Evolutionary conservation across 148 eudicot genomes (phyloP).

Genomic region (Simmondsia chinensis): DNA sequence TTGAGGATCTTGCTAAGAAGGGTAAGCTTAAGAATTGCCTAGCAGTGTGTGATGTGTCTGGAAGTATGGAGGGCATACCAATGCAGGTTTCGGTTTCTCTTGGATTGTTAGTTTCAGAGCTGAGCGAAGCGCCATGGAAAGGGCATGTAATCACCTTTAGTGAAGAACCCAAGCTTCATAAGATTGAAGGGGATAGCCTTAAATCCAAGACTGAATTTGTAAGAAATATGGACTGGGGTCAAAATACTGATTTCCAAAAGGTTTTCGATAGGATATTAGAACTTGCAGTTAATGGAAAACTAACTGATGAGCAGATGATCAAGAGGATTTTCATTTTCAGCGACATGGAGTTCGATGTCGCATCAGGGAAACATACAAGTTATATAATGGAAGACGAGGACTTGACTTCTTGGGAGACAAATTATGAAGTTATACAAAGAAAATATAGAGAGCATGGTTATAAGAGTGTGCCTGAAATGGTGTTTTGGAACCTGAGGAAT

Average conservation of each 20-base stretch:
- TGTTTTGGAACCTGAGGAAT: slow-evolving; percentile 42
- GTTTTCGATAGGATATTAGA: slow-evolving; percentile 27
- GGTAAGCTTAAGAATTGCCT: slow-evolving; percentile 33
- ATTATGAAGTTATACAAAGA: slow-evolving; percentile 15
- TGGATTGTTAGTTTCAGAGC: slow-evolving; percentile 18
- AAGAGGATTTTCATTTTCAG: slow-evolving; percentile 25
- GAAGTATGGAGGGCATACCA: slow-evolving; percentile 23
- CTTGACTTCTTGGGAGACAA: slow-evolving; percentile 21
- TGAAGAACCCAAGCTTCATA: slow-evolving; percentile 10
- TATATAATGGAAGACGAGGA: no score
- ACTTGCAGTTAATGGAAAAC: slow-evolving; percentile 15
- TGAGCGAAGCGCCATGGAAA: slow-evolving; percentile 30
- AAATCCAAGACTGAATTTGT: slow-evolving; percentile 4
- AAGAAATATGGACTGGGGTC: slow-evolving; percentile 7
- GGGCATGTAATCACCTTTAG: slow-evolving; percentile 26
- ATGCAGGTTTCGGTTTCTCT: slow-evolving; percentile 38
- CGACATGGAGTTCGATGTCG: slow-evolving; percentile 22
- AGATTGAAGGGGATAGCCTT: slow-evolving; percentile 12
- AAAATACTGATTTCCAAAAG: slow-evolving; percentile 25
- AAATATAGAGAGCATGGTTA: slow-evolving; percentile 19
- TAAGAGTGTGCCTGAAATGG: slow-evolving; percentile 14
- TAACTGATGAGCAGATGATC: slow-evolving; percentile 17
- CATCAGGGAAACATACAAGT: slow-evolving; percentile 11
- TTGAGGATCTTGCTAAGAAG: slow-evolving; percentile 26
- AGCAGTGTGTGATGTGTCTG: slow-evolving; percentile 41